Conservation (phyloP, 179 eudicot genomes). For the Spinacia oleracea region DNA sequence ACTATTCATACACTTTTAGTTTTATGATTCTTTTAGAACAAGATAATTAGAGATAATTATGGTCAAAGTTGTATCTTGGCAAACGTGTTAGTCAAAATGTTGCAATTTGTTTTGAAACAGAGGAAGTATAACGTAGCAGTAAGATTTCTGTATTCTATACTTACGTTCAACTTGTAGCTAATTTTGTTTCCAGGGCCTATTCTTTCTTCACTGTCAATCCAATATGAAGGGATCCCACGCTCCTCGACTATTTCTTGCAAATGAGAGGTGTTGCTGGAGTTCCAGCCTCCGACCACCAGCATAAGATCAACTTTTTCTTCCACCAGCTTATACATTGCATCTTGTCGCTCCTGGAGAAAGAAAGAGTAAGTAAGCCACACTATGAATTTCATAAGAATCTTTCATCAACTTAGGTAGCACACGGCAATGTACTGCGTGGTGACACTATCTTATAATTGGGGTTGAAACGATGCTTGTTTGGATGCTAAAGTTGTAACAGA, state of each 20-base stretch:
- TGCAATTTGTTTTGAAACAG: no score
- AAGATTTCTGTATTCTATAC: slow-evolving; percentile 14
- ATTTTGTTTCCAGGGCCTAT: slow-evolving; percentile 94
- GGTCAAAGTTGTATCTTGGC: no score
- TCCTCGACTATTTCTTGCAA: slow-evolving; percentile 94
- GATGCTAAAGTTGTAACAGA: background rate
- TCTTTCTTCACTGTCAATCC: slow-evolving; percentile 89
- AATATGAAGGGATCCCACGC: slow-evolving; percentile 91
- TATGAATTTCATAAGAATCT: background rate
- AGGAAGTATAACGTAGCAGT: background rate
- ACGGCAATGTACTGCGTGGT: background rate
- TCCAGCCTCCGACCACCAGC: slow-evolving; percentile 95
- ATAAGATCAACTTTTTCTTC: slow-evolving; percentile 77
- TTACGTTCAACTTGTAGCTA: slow-evolving; percentile 66
- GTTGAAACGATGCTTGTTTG: background rate
- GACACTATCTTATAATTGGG: background rate
- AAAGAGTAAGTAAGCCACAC: background rate
- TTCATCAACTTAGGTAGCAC: background rate
- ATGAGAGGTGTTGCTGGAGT: slow-evolving; percentile 98
- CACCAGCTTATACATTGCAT: slow-evolving; percentile 95
- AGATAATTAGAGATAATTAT: no score
- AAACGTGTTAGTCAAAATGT: no score
- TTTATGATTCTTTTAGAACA: no score
- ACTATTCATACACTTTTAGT: no score
- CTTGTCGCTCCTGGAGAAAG: slow-evolving; percentile 83